These are phyloP conservation scores for Haematococcus lacustris DNA, from an alignment of 139 green algal genomes.

Conservation along the genomic window DNA sequence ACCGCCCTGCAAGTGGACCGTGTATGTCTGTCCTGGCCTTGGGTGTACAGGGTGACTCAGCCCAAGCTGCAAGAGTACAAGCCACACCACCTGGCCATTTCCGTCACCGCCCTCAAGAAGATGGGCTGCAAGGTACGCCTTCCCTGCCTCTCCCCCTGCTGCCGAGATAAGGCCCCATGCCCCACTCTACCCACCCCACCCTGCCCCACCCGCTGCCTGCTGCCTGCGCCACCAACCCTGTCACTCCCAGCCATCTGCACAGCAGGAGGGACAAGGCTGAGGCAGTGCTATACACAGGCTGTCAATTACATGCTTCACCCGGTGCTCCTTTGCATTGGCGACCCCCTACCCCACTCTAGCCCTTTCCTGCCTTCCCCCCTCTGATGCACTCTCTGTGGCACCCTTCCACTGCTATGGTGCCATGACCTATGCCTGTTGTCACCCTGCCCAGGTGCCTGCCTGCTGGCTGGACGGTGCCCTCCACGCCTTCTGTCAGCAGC, in stretches of 20 bases:
- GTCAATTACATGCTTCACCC: no score
- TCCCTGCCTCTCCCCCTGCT: not conserved
- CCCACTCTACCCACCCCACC: not conserved
- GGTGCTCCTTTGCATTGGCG: no score
- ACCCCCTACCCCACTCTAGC: no score
- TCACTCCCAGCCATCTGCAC: not conserved
- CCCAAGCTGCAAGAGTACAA: slow-evolving; percentile 16
- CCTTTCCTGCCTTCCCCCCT: no score
- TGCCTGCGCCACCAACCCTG: not conserved
- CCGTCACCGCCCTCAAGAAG: slow-evolving; percentile 23
- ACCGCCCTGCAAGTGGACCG: not conserved
- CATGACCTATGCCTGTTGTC: no score
- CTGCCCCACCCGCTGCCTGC: not conserved
- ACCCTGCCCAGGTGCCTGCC: slow-evolving; percentile 13
- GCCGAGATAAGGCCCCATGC: not conserved
- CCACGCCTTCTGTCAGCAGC: no score
- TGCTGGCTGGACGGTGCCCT: slow-evolving; percentile 25
- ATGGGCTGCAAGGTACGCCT: slow-evolving; percentile 17
- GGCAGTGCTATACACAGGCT: not conserved
- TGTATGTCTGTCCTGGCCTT: not conserved
- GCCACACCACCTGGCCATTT: slow-evolving; percentile 16
- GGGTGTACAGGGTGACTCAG: slow-evolving; percentile 7
- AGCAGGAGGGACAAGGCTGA: slow-evolving; percentile 3
- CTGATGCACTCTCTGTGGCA: no score
- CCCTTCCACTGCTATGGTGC: no score